phyloP scores from a whole-genome alignment of 2,329 filamentous ascomycete genomes.

The Aspergillus ustus region DNA sequence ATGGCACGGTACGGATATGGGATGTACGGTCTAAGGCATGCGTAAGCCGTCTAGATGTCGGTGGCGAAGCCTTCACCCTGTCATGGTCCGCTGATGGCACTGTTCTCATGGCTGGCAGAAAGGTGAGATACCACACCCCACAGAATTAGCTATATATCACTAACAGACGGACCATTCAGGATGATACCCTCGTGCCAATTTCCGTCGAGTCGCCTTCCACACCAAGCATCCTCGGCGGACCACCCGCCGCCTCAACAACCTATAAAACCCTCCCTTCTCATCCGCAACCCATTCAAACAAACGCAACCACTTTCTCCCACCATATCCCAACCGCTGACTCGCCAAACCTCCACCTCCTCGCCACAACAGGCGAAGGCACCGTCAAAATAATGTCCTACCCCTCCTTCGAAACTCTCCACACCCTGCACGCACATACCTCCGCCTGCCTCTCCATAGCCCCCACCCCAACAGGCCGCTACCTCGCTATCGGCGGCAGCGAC shows the following conservation, averaged over 20 bases:
- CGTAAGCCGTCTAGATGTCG: conserved; percentile 53
- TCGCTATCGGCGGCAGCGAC: conserved; percentile 54
- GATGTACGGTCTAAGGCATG: conserved; percentile 55
- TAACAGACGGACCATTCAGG: conserved; percentile 37
- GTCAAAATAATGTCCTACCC: conserved; percentile 55
- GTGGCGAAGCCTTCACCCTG: conserved; percentile 54
- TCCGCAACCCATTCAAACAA: conserved; percentile 53
- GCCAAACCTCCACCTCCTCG: conserved; percentile 49
- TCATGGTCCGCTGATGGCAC: conserved; percentile 55
- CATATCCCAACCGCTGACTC: conserved; percentile 40
- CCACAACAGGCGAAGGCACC: conserved; percentile 55
- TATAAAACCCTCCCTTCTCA: conserved; percentile 48
- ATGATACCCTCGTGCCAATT: conserved; percentile 53
- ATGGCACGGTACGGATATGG: conserved; percentile 57
- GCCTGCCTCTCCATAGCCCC: conserved; percentile 52
- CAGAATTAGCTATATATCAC: neutral
- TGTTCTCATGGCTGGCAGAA: conserved; percentile 52
- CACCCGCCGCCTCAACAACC: conserved; percentile 22
- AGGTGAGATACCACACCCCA: conserved; percentile 39
- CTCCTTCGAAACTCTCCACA: conserved; percentile 49
- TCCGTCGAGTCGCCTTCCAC: conserved; percentile 47
- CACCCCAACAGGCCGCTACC: conserved; percentile 53
- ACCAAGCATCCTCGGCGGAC: conserved; percentile 34
- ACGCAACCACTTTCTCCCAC: conserved; percentile 54
- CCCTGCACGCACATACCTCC: conserved; percentile 54